A percentile compares a stretch with the other conserved stretches of the same genome.
Conservation (phyloP, 2,329 filamentous ascomycete genomes). For the Talaromyces sp. region DNA sequence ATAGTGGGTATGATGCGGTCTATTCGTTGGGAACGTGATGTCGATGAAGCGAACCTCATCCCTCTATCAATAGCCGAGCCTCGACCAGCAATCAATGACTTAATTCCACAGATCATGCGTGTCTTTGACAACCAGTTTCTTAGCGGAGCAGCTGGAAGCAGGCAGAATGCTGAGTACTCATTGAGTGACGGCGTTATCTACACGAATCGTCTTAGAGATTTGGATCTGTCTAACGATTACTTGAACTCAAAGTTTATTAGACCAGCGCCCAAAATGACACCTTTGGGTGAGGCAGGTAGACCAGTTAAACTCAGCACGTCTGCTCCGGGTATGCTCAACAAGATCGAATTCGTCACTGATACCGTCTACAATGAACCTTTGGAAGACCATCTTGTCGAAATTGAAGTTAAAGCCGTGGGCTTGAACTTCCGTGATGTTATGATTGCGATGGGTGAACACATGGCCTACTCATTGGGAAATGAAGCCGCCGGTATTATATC, state of each 20-base stretch:
- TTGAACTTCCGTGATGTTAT: conserved; percentile 33
- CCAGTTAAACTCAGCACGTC: conserved; percentile 25
- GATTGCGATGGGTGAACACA: conserved; percentile 27
- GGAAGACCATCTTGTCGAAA: conserved; percentile 28
- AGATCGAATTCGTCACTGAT: conserved; percentile 26
- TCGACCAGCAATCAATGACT: not conserved
- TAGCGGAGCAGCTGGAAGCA: conserved; percentile 11
- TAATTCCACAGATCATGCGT: conserved; percentile 17
- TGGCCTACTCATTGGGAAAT: conserved; percentile 25
- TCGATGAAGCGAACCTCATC: conserved; percentile 31
- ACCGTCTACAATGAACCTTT: conserved; percentile 22
- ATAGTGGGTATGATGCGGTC: conserved; percentile 36
- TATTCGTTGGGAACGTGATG: conserved; percentile 36
- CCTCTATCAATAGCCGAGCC: conserved; percentile 26
- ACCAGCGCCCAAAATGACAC: conserved; percentile 22
- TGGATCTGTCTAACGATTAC: conserved; percentile 24
- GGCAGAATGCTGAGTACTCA: conserved; percentile 27
- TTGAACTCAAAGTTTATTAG: conserved; percentile 22
- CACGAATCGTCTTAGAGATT: conserved; percentile 27
- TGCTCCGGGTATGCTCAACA: conserved; percentile 24
- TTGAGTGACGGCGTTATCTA: conserved; percentile 23
- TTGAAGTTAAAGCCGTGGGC: conserved; percentile 30
- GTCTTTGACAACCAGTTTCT: conserved; percentile 27
- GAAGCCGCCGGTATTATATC: conserved; percentile 31
- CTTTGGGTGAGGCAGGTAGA: conserved; percentile 19